These are phyloP conservation scores for Argentina anserina DNA, from an alignment of 306 rosid genomes.

Conservation along the genomic window DNA sequence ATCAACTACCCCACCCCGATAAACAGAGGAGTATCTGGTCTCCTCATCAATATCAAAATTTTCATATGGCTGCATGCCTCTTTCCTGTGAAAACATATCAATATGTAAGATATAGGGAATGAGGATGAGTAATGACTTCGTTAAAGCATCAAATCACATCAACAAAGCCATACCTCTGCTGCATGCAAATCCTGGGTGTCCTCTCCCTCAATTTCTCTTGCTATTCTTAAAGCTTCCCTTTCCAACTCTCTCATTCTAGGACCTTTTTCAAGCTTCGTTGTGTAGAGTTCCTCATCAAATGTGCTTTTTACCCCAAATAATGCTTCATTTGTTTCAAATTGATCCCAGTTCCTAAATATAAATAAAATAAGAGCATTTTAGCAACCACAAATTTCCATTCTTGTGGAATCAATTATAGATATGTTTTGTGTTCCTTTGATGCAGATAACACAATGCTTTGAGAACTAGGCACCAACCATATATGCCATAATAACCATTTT, in stretches of 20 bases:
- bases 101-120: slow-evolving; percentile 17
- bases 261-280: slow-evolving; percentile 87
- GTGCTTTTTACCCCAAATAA: slow-evolving; percentile 93
- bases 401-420: background rate
- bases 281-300: slow-evolving; percentile 81
- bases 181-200: slow-evolving; percentile 88
- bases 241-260: slow-evolving; percentile 73
- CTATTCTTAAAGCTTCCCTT: slow-evolving; percentile 73
- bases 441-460: background rate
- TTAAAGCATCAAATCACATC: slow-evolving; percentile 10
- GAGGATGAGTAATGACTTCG: slow-evolving; percentile 10
- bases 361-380: slow-evolving; percentile 9
- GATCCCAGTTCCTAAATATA: slow-evolving; percentile 74
- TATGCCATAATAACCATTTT: background rate
- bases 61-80: slow-evolving; percentile 54
- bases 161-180: slow-evolving; percentile 70
- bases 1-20: slow-evolving; percentile 63
- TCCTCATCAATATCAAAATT: slow-evolving; percentile 82
- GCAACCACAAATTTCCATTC: background rate
- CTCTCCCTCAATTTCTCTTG: slow-evolving; percentile 94
- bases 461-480: background rate
- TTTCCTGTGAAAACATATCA: slow-evolving; percentile 66
- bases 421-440: background rate
- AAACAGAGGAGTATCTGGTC: slow-evolving; percentile 85
- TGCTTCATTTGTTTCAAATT: slow-evolving; percentile 77